Evolutionary conservation across 305 asterid genomes (phyloP), one percentile per base, ranked within the genome.

Genomic region (Fraxinus nigra): DNA sequence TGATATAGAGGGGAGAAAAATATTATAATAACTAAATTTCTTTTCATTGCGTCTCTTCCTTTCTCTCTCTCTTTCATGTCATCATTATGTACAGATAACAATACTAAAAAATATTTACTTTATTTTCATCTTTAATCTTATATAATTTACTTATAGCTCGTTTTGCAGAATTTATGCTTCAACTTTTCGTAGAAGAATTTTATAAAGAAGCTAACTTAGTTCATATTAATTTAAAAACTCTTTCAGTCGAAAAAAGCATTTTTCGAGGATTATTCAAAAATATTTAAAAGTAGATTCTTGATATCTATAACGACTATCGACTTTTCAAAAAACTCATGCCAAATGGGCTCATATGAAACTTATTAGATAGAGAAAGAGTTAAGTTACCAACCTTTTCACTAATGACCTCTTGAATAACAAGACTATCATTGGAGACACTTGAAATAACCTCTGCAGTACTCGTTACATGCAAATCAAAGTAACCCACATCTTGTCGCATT

Each of bases 401-500:
- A 28, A 96, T 96, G 82, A 84, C 93, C 0, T 94, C 98, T 85
- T 96, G 99, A 83, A 96, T 93, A 1, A 92, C 90, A 9, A 96
- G 90, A 75, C 98, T 96, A 78, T 96, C 98, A 78, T 92, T 89
- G 0, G 99, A 94, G 38, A 96, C 95, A 65, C 97, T 93, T 33
- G 89, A 87, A 59, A 94, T 93, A 14, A 96, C 94, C 77, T 96
- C 98, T 3, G 98, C 97, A 0, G 98, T 94, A 90, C 97, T 93
- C 0, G 98, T 92, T 10, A 93, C 97, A 79, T 92, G 98, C 79
- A 92, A 76, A 78, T 96, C 99, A 34, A 96, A 96, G 84, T 96
- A 96, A 72, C 98, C 99, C 3, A 96, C 97, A 54, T 96, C 99
- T 87, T 96, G 99, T 78, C 99, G 91, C 87, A 96, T 85, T 80